Conservation (phyloP, 805 yeast genomes). For the Lachancea fermentati region DNA sequence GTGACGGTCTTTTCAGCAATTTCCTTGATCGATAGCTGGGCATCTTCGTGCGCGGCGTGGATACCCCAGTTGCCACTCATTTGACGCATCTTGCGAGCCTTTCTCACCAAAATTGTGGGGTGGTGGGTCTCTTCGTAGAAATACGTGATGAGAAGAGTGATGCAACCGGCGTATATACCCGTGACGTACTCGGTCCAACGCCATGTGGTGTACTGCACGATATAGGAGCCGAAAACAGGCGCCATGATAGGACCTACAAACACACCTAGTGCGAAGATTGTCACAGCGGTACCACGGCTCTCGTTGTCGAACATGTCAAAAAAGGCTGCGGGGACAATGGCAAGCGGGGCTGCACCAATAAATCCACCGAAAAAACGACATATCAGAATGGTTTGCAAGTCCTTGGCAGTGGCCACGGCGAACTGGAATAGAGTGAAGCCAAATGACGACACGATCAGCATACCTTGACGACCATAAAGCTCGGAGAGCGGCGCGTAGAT, state of each 20-base stretch:
- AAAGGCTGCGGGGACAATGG: conserved; percentile 80
- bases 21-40: conserved; percentile 49
- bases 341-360: conserved; percentile 79
- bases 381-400: conserved; percentile 69
- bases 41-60: conserved; percentile 69
- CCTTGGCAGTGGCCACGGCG: conserved; percentile 73
- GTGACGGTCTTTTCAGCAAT: conserved; percentile 56
- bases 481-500: conserved; percentile 89
- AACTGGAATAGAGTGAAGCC: conserved; percentile 57
- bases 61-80: conserved; percentile 80
- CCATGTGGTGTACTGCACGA: conserved; percentile 68
- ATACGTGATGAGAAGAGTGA: conserved; percentile 33
- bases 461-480: conserved; percentile 61
- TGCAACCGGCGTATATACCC: conserved; percentile 50
- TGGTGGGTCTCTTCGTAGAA: conserved; percentile 65
- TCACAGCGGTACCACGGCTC: conserved; percentile 70
- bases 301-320: conserved; percentile 70
- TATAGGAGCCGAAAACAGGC: conserved; percentile 29
- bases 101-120: conserved; percentile 54
- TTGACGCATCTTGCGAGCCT: conserved; percentile 58
- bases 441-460: conserved; percentile 51
- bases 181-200: conserved; percentile 74
- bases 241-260: conserved; percentile 32
- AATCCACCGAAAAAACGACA: conserved; percentile 78
- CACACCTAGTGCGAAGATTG: conserved; percentile 65